phyloP scores from a whole-genome alignment of 129 eudicot species.

The Tagetes erecta region DNA sequence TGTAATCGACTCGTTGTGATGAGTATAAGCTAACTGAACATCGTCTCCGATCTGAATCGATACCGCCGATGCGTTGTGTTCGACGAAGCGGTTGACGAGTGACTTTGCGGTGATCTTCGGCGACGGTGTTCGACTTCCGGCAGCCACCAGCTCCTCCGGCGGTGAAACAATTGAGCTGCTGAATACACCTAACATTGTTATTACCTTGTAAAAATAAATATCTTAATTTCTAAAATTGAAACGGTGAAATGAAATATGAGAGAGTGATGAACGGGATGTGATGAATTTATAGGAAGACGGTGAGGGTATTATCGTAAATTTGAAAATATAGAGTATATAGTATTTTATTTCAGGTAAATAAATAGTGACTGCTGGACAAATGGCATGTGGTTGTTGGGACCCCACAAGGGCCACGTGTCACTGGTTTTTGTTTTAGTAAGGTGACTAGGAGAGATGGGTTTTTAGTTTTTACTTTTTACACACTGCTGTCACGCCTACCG shows the following conservation, averaged over 20 bases:
- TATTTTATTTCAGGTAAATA: neutral
- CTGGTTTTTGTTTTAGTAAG: neutral
- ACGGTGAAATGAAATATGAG: slow-evolving; percentile 37
- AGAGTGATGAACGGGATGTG: slow-evolving; percentile 33
- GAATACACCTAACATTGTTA: slow-evolving; percentile 76
- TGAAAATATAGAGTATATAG: neutral
- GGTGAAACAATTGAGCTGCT: slow-evolving; percentile 82
- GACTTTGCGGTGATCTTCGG: slow-evolving; percentile 75
- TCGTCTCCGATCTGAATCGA: slow-evolving; percentile 72
- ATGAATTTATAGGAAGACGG: slow-evolving; percentile 39
- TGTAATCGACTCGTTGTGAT: slow-evolving; percentile 61
- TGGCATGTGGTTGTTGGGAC: slow-evolving; percentile 24
- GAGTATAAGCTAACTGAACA: slow-evolving; percentile 82
- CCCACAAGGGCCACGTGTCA: slow-evolving; percentile 18
- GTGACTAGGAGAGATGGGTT: slow-evolving; percentile 1
- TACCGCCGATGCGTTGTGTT: slow-evolving; percentile 60
- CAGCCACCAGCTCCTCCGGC: slow-evolving; percentile 96
- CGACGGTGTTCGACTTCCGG: slow-evolving; percentile 97
- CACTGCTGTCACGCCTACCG: neutral
- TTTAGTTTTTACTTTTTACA: neutral
- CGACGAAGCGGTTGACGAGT: slow-evolving; percentile 64
- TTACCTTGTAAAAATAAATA: neutral
- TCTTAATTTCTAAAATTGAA: neutral
- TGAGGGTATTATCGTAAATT: slow-evolving; percentile 49
- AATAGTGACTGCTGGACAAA: neutral